Evolutionary conservation across 1,284 basidiomycete species (phyloP).

Genomic region (Hypsizygus ulmarius): DNA sequence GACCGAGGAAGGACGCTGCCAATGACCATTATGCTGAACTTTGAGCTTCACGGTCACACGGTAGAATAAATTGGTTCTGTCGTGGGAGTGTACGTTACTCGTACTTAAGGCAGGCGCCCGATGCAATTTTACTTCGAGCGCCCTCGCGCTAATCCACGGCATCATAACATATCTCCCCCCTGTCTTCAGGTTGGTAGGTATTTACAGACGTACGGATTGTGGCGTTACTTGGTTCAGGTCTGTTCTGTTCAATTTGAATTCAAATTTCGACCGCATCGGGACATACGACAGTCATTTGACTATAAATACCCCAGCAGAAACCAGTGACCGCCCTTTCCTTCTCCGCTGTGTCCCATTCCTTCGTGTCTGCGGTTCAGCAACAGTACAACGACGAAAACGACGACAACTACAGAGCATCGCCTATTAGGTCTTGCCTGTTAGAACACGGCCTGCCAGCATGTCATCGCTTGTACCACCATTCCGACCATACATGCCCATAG

Average conservation of each 20-base stretch:
- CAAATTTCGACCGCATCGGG: slow-evolving; percentile 11
- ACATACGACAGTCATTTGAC: neutral
- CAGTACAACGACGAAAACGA: neutral
- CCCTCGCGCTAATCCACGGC: too few species aligned
- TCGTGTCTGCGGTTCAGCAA: neutral
- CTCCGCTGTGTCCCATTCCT: slow-evolving; percentile 7
- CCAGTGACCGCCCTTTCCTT: slow-evolving; percentile 11
- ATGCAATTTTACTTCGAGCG: too few species aligned
- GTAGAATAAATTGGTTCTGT: too few species aligned
- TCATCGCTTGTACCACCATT: slow-evolving; percentile 15
- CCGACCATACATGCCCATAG: slow-evolving; percentile 8
- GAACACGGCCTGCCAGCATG: slow-evolving; percentile 9
- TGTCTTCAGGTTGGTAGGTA: neutral
- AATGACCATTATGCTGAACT: too few species aligned
- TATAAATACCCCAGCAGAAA: slow-evolving; percentile 21
- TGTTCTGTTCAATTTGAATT: too few species aligned
- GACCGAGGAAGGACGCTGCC: too few species aligned
- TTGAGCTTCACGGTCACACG: too few species aligned
- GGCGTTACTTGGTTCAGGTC: slow-evolving; percentile 13
- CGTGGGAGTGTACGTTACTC: too few species aligned
- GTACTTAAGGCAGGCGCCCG: too few species aligned
- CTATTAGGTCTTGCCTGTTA: neutral
- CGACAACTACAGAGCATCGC: neutral
- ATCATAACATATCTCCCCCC: neutral
- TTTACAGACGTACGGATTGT: slow-evolving; percentile 5